Evolutionary conservation across 441 rosid genomes (phyloP), one percentile per base, ranked within the genome.

Genomic region (Jatropha podagrica): DNA sequence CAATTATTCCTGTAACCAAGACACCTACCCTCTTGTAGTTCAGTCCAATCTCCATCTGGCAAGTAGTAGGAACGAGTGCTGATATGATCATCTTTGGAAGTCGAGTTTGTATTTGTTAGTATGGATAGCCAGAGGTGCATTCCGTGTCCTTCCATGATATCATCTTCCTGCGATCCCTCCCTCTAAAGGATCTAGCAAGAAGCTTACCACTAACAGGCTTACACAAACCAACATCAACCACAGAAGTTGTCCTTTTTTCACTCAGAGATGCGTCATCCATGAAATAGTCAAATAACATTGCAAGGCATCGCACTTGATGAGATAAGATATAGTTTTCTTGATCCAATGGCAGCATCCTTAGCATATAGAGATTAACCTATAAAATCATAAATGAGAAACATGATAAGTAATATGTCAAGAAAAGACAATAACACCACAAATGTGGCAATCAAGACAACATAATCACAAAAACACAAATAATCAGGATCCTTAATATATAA

Each of bases 121-220:
- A 84, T 8, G 89, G 93, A 80, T 84, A 81, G 58, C 89, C 88
- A 48, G 83, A 68, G n/a, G 86, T 81, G 78, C 89, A 89, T 59
- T 83, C 91, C 81, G 76, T 79, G 77, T 85, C 93, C 83, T 92
- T 93, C 98, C 97, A 92, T 42, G 95, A 91, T 71, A 93, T 92
- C 88, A 96, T 93, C 86, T 87, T 96, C 81, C 97, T 87, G 11
- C 88, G 88, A 82, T 96, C 98, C 85, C 97, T 88, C 65, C 98
- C 98, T 77, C 99, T 86, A 49, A 85, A 89, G 72, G 97, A 87
- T 85, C 99, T 88, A 59, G 88, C 85, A 40, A 96, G 86, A 79
- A 93, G 91, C 74, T 78, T 86, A 63, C 97, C 97, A 17, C 70
- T 80, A 12, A 89, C 90, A 63, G 97, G 99, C 83, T 88, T 90